Evolutionary conservation across 2,329 filamentous ascomycete species (phyloP).

Genomic region (Teratosphaeria zuluensis): DNA sequence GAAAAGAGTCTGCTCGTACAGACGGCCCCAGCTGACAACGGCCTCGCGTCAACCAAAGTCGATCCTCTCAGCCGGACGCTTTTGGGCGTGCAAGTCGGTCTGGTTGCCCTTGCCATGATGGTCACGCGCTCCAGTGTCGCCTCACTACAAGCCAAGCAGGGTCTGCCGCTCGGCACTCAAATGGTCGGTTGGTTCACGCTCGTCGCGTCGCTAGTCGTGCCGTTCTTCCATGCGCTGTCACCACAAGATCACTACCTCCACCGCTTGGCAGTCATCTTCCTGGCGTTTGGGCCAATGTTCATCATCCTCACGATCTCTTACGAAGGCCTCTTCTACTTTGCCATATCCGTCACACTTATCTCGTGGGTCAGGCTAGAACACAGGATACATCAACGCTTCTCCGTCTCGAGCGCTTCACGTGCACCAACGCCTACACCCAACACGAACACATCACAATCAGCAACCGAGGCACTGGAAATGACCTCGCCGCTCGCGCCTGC

Average conservation of each 20-base stretch:
- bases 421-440: slow-evolving; percentile 5
- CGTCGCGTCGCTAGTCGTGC: slow-evolving; percentile 68
- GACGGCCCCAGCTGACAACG: slow-evolving; percentile 25
- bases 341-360: slow-evolving; percentile 72
- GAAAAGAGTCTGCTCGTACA: slow-evolving; percentile 53
- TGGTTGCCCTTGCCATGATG: slow-evolving; percentile 70
- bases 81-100: slow-evolving; percentile 63
- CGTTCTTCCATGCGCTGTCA: slow-evolving; percentile 68
- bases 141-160: slow-evolving; percentile 74
- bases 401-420: background rate
- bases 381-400: slow-evolving; percentile 46
- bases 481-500: slow-evolving; percentile 26
- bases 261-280: slow-evolving; percentile 76
- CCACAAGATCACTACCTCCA: slow-evolving; percentile 85
- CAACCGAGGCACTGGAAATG: slow-evolving; percentile 12
- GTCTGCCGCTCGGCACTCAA: slow-evolving; percentile 80
- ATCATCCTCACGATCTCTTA: slow-evolving; percentile 96
- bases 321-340: slow-evolving; percentile 90
- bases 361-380: slow-evolving; percentile 92
- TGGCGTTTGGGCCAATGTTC: slow-evolving; percentile 87
- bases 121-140: slow-evolving; percentile 80
- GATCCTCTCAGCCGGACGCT: slow-evolving; percentile 47
- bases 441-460: background rate
- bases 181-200: slow-evolving; percentile 74
- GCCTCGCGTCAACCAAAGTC: slow-evolving; percentile 19